Evolutionary conservation across 345 rosid genomes (phyloP).

Genomic region (Kandelia obovata): DNA sequence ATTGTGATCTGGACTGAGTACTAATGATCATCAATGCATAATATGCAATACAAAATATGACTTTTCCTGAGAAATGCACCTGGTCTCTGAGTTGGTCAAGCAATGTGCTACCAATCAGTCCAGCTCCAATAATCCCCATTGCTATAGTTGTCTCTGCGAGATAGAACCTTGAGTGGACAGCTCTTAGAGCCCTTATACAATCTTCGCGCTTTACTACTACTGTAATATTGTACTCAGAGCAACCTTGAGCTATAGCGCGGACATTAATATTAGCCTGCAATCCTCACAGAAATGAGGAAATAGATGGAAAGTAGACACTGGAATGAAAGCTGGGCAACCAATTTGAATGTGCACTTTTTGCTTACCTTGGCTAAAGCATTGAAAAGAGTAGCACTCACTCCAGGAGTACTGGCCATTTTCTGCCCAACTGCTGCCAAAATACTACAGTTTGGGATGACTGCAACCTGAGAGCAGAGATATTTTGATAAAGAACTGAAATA

Average conservation of each 20-base stretch:
- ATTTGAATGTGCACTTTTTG: not conserved
- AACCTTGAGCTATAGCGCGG: conserved; percentile 99
- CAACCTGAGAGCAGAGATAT: conserved; percentile 48
- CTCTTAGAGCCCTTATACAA: conserved; percentile 86
- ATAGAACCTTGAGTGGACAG: conserved; percentile 97
- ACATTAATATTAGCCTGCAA: conserved; percentile 91
- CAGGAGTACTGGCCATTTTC: conserved; percentile 99
- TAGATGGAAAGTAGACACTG: not conserved
- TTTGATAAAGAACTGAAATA: conserved; percentile 15
- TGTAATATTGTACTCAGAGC: conserved; percentile 95
- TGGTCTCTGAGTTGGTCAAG: conserved; percentile 97
- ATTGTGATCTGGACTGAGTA: no score
- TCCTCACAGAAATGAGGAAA: not conserved
- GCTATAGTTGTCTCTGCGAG: conserved; percentile 90
- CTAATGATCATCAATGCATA: no score
- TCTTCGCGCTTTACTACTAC: conserved; percentile 88
- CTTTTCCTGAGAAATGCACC: conserved; percentile 34
- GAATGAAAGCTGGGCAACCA: not conserved
- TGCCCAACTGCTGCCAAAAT: conserved; percentile 96
- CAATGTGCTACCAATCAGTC: conserved; percentile 86
- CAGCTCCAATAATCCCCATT: conserved; percentile 94
- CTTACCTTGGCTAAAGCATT: conserved; percentile 91
- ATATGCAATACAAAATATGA: not conserved
- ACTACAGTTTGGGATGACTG: conserved; percentile 80
- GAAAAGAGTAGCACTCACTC: conserved; percentile 96